A percentile compares a stretch with the other conserved stretches of the same genome.
These are phyloP conservation scores for Herpomyces periplanetae DNA, from an alignment of 2,329 filamentous ascomycete genomes.

Conservation along the genomic window DNA sequence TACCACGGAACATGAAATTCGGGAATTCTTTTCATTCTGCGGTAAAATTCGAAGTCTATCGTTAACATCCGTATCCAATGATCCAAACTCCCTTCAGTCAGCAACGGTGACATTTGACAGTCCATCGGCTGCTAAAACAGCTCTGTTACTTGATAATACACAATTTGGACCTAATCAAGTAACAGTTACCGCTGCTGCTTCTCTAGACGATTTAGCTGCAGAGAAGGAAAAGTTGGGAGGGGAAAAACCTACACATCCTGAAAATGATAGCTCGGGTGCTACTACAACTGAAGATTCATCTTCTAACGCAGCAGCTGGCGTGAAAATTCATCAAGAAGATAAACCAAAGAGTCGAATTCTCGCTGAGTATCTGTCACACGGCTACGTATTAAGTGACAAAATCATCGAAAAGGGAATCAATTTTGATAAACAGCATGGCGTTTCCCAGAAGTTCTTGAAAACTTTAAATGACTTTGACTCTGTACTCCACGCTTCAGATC, in stretches of 20 bases:
- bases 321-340: conserved; percentile 66
- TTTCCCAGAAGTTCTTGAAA: conserved; percentile 35
- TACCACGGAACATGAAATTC: conserved; percentile 61
- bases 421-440: conserved; percentile 58
- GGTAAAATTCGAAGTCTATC: conserved; percentile 66
- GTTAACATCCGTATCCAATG: conserved; percentile 18
- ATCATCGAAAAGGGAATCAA: conserved; percentile 49
- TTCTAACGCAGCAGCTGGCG: conserved; percentile 9
- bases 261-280: too few species aligned
- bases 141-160: conserved; percentile 81
- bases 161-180: conserved; percentile 38
- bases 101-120: conserved; percentile 92
- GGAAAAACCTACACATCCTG: conserved; percentile 12
- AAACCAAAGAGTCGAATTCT: conserved; percentile 78
- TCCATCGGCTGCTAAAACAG: conserved; percentile 79
- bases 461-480: conserved; percentile 37
- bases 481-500: conserved; percentile 59
- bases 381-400: conserved; percentile 39
- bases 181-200: conserved; percentile 32
- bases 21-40: conserved; percentile 89
- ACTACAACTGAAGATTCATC: too few species aligned
- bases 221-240: conserved; percentile 16
- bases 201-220: conserved; percentile 20
- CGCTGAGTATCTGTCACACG: conserved; percentile 82
- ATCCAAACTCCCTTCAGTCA: conserved; percentile 23